Evolutionary conservation across 2,329 filamentous ascomycete genomes (phyloP), one percentile per base, ranked within the genome.

Genomic region (Leptographium procerum): DNA sequence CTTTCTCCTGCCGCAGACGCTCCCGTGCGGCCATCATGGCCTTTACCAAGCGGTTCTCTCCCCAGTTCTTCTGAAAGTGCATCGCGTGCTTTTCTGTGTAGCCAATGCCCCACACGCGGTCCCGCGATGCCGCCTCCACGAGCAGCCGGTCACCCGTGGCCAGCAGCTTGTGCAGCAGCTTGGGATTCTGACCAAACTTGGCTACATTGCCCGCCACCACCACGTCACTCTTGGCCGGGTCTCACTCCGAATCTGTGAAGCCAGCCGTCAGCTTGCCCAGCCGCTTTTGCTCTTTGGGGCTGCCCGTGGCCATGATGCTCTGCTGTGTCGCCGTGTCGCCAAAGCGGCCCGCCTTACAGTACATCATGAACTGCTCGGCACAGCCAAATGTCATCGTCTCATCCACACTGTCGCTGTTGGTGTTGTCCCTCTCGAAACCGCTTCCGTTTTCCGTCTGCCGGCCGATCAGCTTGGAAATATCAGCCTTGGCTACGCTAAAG

Each of bases 81-180:
- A 70, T 73, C 4, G 83, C 84, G 64, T 77, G 70, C 28, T 70
- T 72, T 8, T 76, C 78, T 2, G 65, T 71, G 86, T 50, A 56
- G 7, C 85, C 85, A 48, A 88, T 72, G 1, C 85, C 85, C 85
- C 85, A 88, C 55, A 87, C 78, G 7, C 73, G 66, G 70, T 88
- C 85, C 60, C 68, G 73, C 13, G 83, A 80, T 59, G 77, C 77
- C 36, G 82, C 82, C 70, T 86, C 84, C 1, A 86, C 81, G 22
- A 88, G 65, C 68, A 84, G 78, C 51, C 78, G 71, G 3, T 82
- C 77, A 0, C 79, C 82, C 1, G 85, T 87, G 11, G 66, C 73
- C 45, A 87, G 66, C 60, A 88, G 65, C 69, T 72, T 68, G 36
- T 40, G 19, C 11, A 24, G 24, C 2, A 55, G 28, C 24, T 54